Evolutionary conservation across 805 yeast species (phyloP).

Genomic region (Ogataea nakhonphanomensis): DNA sequence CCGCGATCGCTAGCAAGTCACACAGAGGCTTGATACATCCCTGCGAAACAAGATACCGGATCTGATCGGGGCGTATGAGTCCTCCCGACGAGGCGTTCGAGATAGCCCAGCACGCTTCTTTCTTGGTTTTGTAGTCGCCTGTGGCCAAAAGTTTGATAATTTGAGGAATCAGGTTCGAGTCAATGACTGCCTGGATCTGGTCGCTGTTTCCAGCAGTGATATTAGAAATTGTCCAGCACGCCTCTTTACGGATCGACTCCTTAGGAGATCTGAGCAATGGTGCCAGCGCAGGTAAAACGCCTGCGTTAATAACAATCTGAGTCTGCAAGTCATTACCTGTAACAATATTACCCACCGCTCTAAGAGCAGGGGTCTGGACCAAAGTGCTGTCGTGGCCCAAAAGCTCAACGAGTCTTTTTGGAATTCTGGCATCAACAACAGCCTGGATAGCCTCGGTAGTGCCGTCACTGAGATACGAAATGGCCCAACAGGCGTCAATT

Average conservation of each 20-base stretch:
- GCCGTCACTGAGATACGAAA: conserved; percentile 92
- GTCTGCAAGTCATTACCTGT: conserved; percentile 97
- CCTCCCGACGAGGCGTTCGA: conserved; percentile 98
- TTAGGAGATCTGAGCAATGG: conserved; percentile 78
- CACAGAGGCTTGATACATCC: conserved; percentile 98
- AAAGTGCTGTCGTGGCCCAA: conserved; percentile 77
- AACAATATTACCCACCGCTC: conserved; percentile 97
- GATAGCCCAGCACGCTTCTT: conserved; percentile 99
- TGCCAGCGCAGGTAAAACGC: conserved; percentile 82
- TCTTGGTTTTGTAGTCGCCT: conserved; percentile 93
- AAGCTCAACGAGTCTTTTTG: conserved; percentile 88
- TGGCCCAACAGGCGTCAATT: conserved; percentile 99
- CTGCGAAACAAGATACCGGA: conserved; percentile 86
- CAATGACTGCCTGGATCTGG: conserved; percentile 96
- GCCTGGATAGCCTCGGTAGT: conserved; percentile 92
- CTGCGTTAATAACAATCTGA: conserved; percentile 89
- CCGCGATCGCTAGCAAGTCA: conserved; percentile 84
- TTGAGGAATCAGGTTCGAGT: conserved; percentile 90
- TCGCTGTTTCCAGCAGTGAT: conserved; percentile 96
- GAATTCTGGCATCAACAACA: conserved; percentile 93
- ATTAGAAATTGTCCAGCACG: conserved; percentile 98
- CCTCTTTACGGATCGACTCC: conserved; percentile 93
- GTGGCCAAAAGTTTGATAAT: conserved; percentile 68
- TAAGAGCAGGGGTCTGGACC: conserved; percentile 94
- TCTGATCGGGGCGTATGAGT: conserved; percentile 84